Conservation (phyloP, 2,329 filamentous ascomycete genomes). For the Hypoxylon rubiginosum region DNA sequence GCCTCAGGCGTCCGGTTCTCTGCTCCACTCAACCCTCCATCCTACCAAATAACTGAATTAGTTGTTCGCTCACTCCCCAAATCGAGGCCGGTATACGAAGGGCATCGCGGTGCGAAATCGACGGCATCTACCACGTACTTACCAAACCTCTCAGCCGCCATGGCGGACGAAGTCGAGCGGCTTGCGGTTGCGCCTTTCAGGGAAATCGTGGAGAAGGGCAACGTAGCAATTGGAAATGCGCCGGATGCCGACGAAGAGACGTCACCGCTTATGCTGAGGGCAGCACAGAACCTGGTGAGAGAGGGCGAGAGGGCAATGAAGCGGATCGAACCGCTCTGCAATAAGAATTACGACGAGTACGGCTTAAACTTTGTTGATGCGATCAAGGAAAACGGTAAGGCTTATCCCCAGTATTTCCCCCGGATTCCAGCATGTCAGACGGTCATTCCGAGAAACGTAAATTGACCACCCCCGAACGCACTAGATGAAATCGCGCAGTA, state of each 20-base stretch:
- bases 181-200: conserved; percentile 66
- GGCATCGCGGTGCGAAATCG: conserved; percentile 21
- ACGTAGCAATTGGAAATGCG: conserved; percentile 62
- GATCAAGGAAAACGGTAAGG: conserved; percentile 67
- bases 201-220: conserved; percentile 67
- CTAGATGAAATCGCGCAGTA: conserved; percentile 65
- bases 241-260: conserved; percentile 54
- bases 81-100: conserved; percentile 15
- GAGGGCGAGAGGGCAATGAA: conserved; percentile 65
- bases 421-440: conserved; percentile 9
- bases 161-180: conserved; percentile 53
- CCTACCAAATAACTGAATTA: conserved; percentile 24
- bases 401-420: conserved; percentile 1
- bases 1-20: conserved; percentile 31
- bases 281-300: conserved; percentile 61
- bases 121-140: conserved; percentile 22
- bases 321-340: conserved; percentile 65
- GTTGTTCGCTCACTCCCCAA: conserved; percentile 10
- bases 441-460: conserved; percentile 16
- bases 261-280: conserved; percentile 61
- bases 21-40: conserved; percentile 36
- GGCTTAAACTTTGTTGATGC: conserved; percentile 64
- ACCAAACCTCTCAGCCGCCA: conserved; percentile 32
- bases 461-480: conserved; percentile 21
- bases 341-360: conserved; percentile 63